Base-by-base conservation (phyloP, 805 yeast species). In the Saturnispora dispora region DNA sequence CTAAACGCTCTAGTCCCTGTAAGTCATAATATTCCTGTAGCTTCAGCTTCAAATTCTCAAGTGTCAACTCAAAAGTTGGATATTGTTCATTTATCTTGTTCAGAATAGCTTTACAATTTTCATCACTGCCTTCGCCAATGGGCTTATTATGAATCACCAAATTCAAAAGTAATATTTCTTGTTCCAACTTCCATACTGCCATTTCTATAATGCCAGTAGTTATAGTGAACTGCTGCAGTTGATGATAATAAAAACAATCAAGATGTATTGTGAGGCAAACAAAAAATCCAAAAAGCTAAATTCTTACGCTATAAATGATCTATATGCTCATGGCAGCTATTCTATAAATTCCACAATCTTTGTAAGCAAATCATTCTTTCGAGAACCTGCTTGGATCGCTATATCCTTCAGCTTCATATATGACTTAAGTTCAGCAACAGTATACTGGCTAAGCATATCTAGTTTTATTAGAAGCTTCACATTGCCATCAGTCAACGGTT, bases 301-400 rank as follows among this genome's bases (percentile, higher is more conserved):
- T 30, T 11, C 13, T 30, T 11, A 30, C 33, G 33, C 10, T 30
- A 30, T 30, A 30, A 30, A 25, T 7, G 8, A 30, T 3, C 10
- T 11, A 6, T 11, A 9, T 36, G 39, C 39, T 36, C 39, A 36
- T 13, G 9, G 7, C 8, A 18, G 15, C 13, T 37, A 37, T 17
- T 23, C 42, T 53, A 58, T 44, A 48, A 58, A 64, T 9, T 61
- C 65, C 1, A 37, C 49, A 22, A 78, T 75, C 53, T 71, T 74
- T 8, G 65, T 69, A 17, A 77, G 65, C 61, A 76, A 60, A 32
- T 70, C 80, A 15, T 57, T 66, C 57, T 76, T 78, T 46, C 64
- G 71, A 1, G 66, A 57, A 0, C 72, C 79, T 27, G 56, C 52
- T 28, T 62, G 65, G 18, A 74, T 73, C 43, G 55, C 45, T 27